Conservation (phyloP, 129 eudicot genomes). For the Silybum marianum region DNA sequence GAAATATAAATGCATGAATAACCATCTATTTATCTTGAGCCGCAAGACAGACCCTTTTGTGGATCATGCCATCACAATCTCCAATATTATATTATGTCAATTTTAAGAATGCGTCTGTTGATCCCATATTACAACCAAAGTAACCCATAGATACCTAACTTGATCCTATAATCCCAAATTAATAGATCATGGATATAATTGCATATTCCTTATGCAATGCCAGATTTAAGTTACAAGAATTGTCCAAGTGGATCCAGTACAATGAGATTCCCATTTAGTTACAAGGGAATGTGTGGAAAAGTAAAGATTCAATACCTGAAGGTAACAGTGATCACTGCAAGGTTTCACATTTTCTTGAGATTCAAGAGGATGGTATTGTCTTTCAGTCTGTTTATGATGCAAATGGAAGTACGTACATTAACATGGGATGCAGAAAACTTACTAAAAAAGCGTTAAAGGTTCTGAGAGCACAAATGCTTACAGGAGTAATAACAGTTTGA, state of each 20-base stretch:
- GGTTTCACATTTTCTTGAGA: constrained; percentile 74
- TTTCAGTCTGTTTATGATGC: constrained; percentile 65
- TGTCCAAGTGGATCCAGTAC: neutral
- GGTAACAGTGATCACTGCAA: constrained; percentile 78
- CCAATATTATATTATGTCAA: constrained; percentile 14
- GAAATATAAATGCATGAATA: constrained; percentile 9
- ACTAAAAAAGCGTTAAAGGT: constrained; percentile 17
- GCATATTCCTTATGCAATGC: neutral
- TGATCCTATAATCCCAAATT: neutral
- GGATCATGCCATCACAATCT: neutral
- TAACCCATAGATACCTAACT: neutral
- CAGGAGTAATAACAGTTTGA: constrained; percentile 65
- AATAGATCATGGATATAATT: neutral
- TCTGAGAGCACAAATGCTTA: constrained; percentile 39
- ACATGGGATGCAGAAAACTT: constrained; percentile 21
- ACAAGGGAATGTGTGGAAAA: neutral
- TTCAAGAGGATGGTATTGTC: constrained; percentile 50
- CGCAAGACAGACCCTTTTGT: neutral
- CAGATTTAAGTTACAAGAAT: neutral
- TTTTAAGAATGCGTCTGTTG: neutral
- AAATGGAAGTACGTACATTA: constrained; percentile 24
- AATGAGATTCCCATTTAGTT: neutral
- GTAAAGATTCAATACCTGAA: constrained; percentile 49
- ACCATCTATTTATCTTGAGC: neutral
- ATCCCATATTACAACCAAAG: neutral